Base-by-base conservation (phyloP, 305 asterid genomes). In the Plantago coronopus region DNA sequence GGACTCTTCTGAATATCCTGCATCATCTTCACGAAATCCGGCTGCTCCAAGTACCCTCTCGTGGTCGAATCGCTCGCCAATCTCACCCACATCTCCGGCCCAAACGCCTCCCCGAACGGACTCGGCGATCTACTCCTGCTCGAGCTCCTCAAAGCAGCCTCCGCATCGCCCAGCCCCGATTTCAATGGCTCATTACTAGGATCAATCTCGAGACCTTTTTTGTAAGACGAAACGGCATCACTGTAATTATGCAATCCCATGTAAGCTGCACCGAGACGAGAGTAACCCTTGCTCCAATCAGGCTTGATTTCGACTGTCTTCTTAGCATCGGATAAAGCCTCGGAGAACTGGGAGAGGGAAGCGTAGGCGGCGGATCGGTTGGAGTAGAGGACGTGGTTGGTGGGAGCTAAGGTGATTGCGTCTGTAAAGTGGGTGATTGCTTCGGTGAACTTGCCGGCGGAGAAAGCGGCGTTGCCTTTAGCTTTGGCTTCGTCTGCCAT, bases 401-500 rank as follows among this genome's bases (percentile, higher is more conserved):
- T 54, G 1, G 97, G 94, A 14, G 88, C 43, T 0, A 85, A 70
- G 45, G 38, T 71, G 63, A 91, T 84, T 2, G 94, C 96, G 8
- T 83, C 83, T 3, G 96, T 81, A 74, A 91, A 91, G 74, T 85
- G 82, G 62, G 63, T 67, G 13, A 81, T 76, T 53, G 96, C 96
- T 1, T 81, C 87, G 46, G 62, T 48, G 72, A 61, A 86, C 1
- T 82, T 74, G 14, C 89, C 95, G 76, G 89, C 78, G 43, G 98
- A 71, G 85, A 91, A 91, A 16, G 96, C 91, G 2, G 89, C 89
- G 76, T 88, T 88, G 54, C 98, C 98, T 72, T 78, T 83, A 7
- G 91, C 95, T 64, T 91, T 91, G 4, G 96, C 96, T 83, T 88
- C 95, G 62, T 88, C 96, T 5, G 97, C 95, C 97, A 89, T 89